Conservation (phyloP, 2,329 filamentous ascomycete genomes). For the Cladosporium sp. region DNA sequence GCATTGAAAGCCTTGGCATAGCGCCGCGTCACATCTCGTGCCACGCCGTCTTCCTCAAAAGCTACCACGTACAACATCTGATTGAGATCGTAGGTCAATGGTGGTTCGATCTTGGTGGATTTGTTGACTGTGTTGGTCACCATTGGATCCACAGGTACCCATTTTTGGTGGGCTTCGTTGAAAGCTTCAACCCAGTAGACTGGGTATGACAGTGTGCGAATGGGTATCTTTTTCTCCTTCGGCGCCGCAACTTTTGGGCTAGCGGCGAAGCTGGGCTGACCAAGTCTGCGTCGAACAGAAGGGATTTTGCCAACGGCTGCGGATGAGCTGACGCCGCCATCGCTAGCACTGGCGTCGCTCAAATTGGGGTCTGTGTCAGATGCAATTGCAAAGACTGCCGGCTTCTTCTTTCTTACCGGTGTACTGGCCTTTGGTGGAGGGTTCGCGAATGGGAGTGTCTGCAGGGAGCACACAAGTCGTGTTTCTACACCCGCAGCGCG, state of each 20-base stretch:
- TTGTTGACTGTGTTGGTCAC: conserved; percentile 79
- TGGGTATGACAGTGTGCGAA: conserved; percentile 73
- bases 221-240: conserved; percentile 42
- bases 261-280: conserved; percentile 32
- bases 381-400: conserved; percentile 38
- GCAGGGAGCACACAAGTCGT: conserved; percentile 85
- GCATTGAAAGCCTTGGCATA: conserved; percentile 88
- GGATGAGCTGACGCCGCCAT: conserved; percentile 26
- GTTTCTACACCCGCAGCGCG: conserved; percentile 79
- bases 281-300: conserved; percentile 35
- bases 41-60: conserved; percentile 77
- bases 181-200: conserved; percentile 95
- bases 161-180: conserved; percentile 82
- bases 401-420: conserved; percentile 42
- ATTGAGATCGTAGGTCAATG: conserved; percentile 73
- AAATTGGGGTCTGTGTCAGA: conserved; percentile 22
- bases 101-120: conserved; percentile 76
- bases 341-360: conserved; percentile 27
- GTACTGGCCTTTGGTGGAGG: conserved; percentile 47
- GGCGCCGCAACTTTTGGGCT: conserved; percentile 19
- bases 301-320: conserved; percentile 29
- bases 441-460: conserved; percentile 70
- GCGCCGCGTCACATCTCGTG: conserved; percentile 80
- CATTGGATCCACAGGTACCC: conserved; percentile 83
- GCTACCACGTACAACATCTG: conserved; percentile 79